Evolutionary conservation across 805 yeast genomes (phyloP).

Genomic region (Myxozyma sirexii): DNA sequence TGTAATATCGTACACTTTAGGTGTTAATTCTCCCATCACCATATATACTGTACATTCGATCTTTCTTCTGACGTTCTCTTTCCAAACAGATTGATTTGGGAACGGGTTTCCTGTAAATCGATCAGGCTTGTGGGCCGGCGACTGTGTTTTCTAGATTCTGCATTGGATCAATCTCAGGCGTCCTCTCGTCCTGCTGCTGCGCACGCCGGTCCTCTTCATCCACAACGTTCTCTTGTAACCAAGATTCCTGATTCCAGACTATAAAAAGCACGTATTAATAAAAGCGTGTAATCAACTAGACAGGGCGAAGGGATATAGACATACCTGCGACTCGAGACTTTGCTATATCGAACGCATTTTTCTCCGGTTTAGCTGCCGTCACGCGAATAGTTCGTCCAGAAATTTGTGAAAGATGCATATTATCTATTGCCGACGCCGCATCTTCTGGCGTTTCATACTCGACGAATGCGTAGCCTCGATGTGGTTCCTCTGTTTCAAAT

Average conservation of each 20-base stretch:
- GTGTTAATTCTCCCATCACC: not conserved
- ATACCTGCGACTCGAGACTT: conserved; percentile 26
- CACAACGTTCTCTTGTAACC: conserved; percentile 29
- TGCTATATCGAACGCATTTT: conserved; percentile 21
- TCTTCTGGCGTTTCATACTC: conserved; percentile 40
- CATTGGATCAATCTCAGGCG: conserved; percentile 18
- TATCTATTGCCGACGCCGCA: conserved; percentile 43
- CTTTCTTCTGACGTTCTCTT: not conserved
- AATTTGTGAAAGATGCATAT: conserved; percentile 39
- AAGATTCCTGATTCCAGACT: conserved; percentile 32
- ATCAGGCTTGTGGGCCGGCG: conserved; percentile 21
- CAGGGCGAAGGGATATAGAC: not conserved
- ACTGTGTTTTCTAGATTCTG: conserved; percentile 13
- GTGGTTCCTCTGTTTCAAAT: conserved; percentile 22
- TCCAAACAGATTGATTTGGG: too few relatives aligned
- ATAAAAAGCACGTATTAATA: not conserved
- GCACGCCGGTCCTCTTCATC: conserved; percentile 22
- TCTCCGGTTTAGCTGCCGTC: conserved; percentile 29
- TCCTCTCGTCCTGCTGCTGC: not conserved
- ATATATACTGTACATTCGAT: not conserved
- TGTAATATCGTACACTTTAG: not conserved
- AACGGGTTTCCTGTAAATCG: too few relatives aligned
- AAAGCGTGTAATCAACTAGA: not conserved
- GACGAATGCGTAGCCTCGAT: conserved; percentile 38
- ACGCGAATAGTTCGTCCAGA: conserved; percentile 38